Base-by-base conservation (phyloP, 352 stramenopile genomes). In the Globisporangium canariense region DNA sequence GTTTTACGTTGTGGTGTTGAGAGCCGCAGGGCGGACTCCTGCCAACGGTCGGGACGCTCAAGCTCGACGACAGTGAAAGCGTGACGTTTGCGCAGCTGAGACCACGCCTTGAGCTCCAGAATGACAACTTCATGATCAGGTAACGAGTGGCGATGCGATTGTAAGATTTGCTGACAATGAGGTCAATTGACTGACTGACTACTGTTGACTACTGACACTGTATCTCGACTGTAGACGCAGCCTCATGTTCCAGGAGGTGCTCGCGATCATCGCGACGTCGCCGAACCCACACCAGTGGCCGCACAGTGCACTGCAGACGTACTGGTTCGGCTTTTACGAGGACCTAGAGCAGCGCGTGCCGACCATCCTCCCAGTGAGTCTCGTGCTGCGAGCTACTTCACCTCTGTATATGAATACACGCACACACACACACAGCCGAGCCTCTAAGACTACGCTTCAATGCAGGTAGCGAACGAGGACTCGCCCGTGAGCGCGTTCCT, bases 211-310 rank as follows among this genome's bases (percentile, higher is more conserved):
- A 28, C 25, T 28, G 25, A 1, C 25, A 28, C 25, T 28, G 25
- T 2, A 28, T 28, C 25, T 28, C 16, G 10, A 16, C 16, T 41
- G 22, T 41, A 83, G 73, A 16, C 83, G 85, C 30, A 89, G 75
- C 57, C 56, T 81, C 52, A 75, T 92, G 67, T 94, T 91, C 68
- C 85, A 94, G 58, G 85, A 94, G 59, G 79, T 89, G 38, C 58
- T 94, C 36, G 64, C 80, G 51, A 78, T 90, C 52, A 86, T 88
- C 61, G 71, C 72, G 8, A 71, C 68, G 41, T 85, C 77, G 43
- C 58, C 76, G 3, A 92, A 92, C 38, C 81, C 83, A 14, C 81
- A 92, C 61, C 22, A 68, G 30, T 92, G 83, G 83, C 83, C 81
- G 3, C 45, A 70, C 5, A 90, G 79, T 50, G 70, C 79, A 43